phyloP scores from a whole-genome alignment of 805 yeast genomes.

The Lachancea fermentati region DNA sequence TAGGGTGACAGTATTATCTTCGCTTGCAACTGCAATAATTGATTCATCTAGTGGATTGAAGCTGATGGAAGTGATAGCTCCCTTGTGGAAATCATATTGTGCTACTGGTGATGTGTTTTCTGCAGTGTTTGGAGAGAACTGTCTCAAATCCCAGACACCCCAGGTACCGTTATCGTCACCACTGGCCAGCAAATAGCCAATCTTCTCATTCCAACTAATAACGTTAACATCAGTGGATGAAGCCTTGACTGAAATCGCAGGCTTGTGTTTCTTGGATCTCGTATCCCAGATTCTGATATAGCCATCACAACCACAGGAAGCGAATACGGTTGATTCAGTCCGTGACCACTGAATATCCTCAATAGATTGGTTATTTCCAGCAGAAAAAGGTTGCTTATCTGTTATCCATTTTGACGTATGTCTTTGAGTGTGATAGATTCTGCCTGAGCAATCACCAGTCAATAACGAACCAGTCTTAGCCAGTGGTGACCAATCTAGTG shows the following conservation, averaged over 20 bases:
- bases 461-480: conserved; percentile 73
- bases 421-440: conserved; percentile 72
- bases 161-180: conserved; percentile 97
- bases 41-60: conserved; percentile 96
- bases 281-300: conserved; percentile 94
- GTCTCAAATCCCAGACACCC: conserved; percentile 97
- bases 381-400: conserved; percentile 69
- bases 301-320: conserved; percentile 93
- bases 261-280: conserved; percentile 84
- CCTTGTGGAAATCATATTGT: conserved; percentile 88
- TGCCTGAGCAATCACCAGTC: conserved; percentile 85
- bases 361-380: conserved; percentile 63
- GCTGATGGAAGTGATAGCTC: conserved; percentile 86
- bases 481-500: conserved; percentile 93
- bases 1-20: conserved; percentile 92
- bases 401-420: conserved; percentile 78
- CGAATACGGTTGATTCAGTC: conserved; percentile 87
- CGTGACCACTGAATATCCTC: conserved; percentile 98
- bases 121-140: conserved; percentile 51
- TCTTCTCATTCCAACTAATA: conserved; percentile 88
- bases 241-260: conserved; percentile 80
- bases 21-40: conserved; percentile 90
- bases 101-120: conserved; percentile 72
- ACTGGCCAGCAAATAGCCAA: conserved; percentile 81
- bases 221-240: conserved; percentile 85